Conservation (phyloP, 257 asterid species). For the Cynanchum wilfordii region DNA sequence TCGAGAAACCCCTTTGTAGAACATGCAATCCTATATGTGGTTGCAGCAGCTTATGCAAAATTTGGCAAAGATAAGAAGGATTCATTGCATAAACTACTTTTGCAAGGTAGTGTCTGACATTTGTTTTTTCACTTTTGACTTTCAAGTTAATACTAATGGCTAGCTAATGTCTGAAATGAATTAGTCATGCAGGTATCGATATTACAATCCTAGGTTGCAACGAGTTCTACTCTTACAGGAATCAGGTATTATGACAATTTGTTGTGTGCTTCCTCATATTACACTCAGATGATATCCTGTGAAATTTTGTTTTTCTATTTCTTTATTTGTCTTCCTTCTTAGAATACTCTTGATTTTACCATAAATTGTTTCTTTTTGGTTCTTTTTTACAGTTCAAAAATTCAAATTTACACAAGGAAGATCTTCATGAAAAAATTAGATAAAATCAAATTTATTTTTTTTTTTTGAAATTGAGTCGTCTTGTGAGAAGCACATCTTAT, state of each 20-base stretch:
- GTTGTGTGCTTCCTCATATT: background rate
- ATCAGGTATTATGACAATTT: slow-evolving; percentile 53
- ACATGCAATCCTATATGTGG: slow-evolving; percentile 74
- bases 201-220: slow-evolving; percentile 88
- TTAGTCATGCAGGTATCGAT: slow-evolving; percentile 79
- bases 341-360: background rate
- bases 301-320: background rate
- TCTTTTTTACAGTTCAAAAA: background rate
- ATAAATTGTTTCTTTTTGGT: background rate
- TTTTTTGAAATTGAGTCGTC: background rate
- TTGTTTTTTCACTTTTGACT: slow-evolving; percentile 19
- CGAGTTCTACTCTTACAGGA: slow-evolving; percentile 88
- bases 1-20: slow-evolving; percentile 90
- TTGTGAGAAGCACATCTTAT: background rate
- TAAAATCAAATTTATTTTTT: too few species aligned
- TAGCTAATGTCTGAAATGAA: slow-evolving; percentile 30
- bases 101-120: slow-evolving; percentile 57
- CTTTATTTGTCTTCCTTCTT: background rate
- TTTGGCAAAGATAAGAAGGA: slow-evolving; percentile 55
- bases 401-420: background rate
- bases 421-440: background rate
- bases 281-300: background rate
- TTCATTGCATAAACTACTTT: slow-evolving; percentile 57
- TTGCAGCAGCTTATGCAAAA: slow-evolving; percentile 73
- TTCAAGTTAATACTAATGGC: slow-evolving; percentile 2